Percentiles rank a stretch among this genome's conserved stretches.
Evolutionary conservation across 306 rosid species (phyloP).

Genomic region (Citrullus colocynthis): DNA sequence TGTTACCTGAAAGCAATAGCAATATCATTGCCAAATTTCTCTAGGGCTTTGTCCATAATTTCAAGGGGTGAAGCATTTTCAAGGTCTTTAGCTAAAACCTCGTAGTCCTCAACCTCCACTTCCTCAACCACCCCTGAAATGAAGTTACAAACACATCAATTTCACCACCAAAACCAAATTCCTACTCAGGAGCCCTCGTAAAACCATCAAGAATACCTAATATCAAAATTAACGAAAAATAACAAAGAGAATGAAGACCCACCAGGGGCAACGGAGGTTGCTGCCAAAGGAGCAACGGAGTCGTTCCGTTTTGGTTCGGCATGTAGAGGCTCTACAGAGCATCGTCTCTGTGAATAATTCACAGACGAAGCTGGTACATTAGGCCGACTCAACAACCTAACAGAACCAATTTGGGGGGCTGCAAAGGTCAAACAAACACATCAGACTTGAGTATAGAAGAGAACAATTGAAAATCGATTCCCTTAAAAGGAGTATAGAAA

Average conservation of each 20-base stretch:
- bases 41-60: slow-evolving; percentile 69
- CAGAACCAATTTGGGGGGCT: slow-evolving; percentile 38
- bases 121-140: slow-evolving; percentile 48
- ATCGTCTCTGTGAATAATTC: slow-evolving; percentile 31
- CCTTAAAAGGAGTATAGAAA: neutral
- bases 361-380: slow-evolving; percentile 15
- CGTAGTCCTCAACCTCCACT: slow-evolving; percentile 32
- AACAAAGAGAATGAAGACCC: neutral
- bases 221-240: neutral
- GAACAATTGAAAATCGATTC: neutral
- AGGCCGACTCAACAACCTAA: slow-evolving; percentile 25
- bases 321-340: slow-evolving; percentile 32
- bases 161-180: neutral
- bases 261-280: slow-evolving; percentile 47
- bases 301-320: slow-evolving; percentile 41
- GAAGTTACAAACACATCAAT: neutral
- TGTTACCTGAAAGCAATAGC: slow-evolving; percentile 83
- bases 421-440: slow-evolving; percentile 12
- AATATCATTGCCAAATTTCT: slow-evolving; percentile 61
- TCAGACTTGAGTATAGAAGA: neutral
- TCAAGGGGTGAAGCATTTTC: slow-evolving; percentile 69
- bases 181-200: neutral
- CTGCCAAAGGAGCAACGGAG: slow-evolving; percentile 40
- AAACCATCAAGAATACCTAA: neutral
- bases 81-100: slow-evolving; percentile 37